Base-by-base conservation (phyloP, 1,139 yeast genomes). In the Candida frijolesensis region DNA sequence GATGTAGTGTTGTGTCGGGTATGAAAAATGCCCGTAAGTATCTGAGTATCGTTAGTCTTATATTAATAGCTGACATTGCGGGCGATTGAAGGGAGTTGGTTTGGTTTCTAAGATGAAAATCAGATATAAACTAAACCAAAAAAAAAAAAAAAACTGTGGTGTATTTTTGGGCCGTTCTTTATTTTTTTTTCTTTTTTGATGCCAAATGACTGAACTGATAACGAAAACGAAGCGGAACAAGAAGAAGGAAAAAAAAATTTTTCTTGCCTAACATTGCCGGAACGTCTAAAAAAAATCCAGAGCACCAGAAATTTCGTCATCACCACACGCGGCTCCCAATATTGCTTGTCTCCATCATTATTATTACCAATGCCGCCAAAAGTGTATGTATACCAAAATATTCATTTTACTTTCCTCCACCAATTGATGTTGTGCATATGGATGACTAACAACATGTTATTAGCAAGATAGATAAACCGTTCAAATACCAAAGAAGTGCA, bases 401-500 rank as follows among this genome's bases (percentile, higher is more conserved):
- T 4, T 19, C 22, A 19, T 19, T 19, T 33, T 7, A 12, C 15
- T 14, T 14, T 8, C 37, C 37, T 8, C 12, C 14, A 12, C 9
- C 16, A n/a, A 33, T 33, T 14, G 8, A 33, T 11, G 4, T 3
- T 19, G 22, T n/a, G 37, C 4, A 11, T 14, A n/a, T 33, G 9
- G 15, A 14, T 15, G n/a, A 32, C 47, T 14, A 51, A 51, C 42
- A 35, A 44, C 4, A 22, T 15, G 50, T 46, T 12, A 34, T 34
- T 19, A 32, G 43, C 25, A 45, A 42, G 30, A 5, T 46, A 16
- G 54, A 48, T 27, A 48, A 46, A 43, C 30, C 48, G 5, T 66
- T 66, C 52, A 60, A 64, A 45, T 68, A 59, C 53, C 50, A 60
- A n/a, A 60, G 73, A 44, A 60, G 56, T 22, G 45, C 54, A 10